A percentile compares a stretch with the other conserved stretches of the same genome.
These are phyloP conservation scores for Fonsecaea pugnacius DNA, from an alignment of 2,329 filamentous ascomycete species.

Conservation along the genomic window DNA sequence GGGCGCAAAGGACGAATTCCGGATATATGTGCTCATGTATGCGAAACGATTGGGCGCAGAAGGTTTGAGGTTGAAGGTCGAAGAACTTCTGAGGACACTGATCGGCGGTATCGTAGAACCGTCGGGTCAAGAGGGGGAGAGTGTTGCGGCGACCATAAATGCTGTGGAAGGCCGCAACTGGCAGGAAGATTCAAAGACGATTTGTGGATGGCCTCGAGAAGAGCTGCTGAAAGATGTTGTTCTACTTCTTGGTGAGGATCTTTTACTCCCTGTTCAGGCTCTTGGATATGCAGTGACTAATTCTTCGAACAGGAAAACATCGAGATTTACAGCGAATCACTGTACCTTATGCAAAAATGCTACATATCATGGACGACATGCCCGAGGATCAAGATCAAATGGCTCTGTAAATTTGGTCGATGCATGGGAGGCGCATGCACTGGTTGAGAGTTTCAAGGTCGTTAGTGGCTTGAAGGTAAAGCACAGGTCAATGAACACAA, in stretches of 20 bases:
- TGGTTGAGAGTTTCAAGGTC: neutral
- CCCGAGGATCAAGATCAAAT: slow-evolving; percentile 41
- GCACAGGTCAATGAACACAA: neutral
- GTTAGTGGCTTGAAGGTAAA: neutral
- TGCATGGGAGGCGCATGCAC: neutral
- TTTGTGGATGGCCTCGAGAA: slow-evolving; percentile 89
- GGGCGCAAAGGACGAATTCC: slow-evolving; percentile 87
- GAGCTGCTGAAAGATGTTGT: slow-evolving; percentile 90
- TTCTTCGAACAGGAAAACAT: slow-evolving; percentile 73
- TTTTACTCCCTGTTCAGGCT: neutral
- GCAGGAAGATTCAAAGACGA: slow-evolving; percentile 68
- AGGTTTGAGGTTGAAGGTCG: slow-evolving; percentile 82
- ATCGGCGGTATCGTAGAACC: slow-evolving; percentile 70
- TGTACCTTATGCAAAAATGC: slow-evolving; percentile 88
- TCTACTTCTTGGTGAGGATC: slow-evolving; percentile 79
- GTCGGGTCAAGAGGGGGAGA: slow-evolving; percentile 55
- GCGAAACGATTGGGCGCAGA: slow-evolving; percentile 93
- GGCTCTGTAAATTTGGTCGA: slow-evolving; percentile 24
- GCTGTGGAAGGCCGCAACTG: slow-evolving; percentile 61
- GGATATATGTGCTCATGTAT: slow-evolving; percentile 96
- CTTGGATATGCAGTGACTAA: slow-evolving; percentile 1
- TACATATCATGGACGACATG: slow-evolving; percentile 57
- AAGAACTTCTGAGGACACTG: slow-evolving; percentile 83
- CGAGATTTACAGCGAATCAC: slow-evolving; percentile 90
- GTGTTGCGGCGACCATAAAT: slow-evolving; percentile 50